Base-by-base conservation (phyloP, 2,329 filamentous ascomycete species). In the Byssothecium circinans region DNA sequence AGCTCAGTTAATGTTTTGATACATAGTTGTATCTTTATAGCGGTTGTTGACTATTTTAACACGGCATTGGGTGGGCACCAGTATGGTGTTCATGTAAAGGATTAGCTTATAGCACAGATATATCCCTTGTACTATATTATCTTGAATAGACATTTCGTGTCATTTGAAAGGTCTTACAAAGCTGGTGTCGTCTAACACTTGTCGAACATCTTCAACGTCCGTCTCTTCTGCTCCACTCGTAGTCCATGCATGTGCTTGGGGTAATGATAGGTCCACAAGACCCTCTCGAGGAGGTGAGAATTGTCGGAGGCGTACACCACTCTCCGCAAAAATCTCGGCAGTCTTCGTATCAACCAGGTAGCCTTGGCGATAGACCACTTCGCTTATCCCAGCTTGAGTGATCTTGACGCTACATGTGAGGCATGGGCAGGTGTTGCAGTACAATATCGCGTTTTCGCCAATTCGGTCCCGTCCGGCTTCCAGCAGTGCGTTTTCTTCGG, bases 321-420 rank as follows among this genome's bases (percentile, higher is more conserved):
- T 91, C 69, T 91, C 84, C 48, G 83, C 77, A 58, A 99, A 88
- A 22, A 99, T 87, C 42, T 82, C 81, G 8, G 91, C 90, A 30
- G 90, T 88, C 69, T 82, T 62, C 14, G 78, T 82, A 65, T 99
- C 94, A 87, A 99, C 96, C 68, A 92, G 92, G 69, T 99, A 99
- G 20, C 88, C 85, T 67, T 95, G 87, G 56, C 85, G 91, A 64
- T 96, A 99, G 12, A 99, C 91, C 12, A 99, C 94, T 77, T 99
- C 94, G 34, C 83, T 84, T 57, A 99, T 96, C 15, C 94, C 94
- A 7, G 97, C 90, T 75, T 99, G 94, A 18, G 90, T 89, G 64
- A 99, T 97, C 77, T 99, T 99, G 76, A 99, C 95, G 63, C 90
- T 96, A 73, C 94, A 99, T 2, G 94, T 99, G 70, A 99, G 77